Base-by-base conservation (phyloP, 2,329 filamentous ascomycete genomes). In the Exophiala sp. region DNA sequence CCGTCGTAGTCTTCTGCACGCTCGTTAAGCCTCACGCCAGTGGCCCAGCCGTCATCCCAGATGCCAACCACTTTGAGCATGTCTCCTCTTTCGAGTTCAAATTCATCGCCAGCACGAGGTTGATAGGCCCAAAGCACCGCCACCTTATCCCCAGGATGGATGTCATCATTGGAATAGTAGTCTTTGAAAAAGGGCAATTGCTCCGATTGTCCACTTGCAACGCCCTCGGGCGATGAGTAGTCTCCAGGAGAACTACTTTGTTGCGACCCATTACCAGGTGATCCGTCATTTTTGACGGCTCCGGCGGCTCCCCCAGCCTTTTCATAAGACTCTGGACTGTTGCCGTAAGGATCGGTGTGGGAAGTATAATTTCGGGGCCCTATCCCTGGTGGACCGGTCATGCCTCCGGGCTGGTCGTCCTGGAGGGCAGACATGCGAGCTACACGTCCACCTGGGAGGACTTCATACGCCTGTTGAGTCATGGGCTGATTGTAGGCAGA, bases 21-120 rank as follows among this genome's bases (percentile, higher is more conserved):
- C 62, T 95, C 87, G 46, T 84, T 78, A 48, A 95, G 73, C 64
- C 94, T 77, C 48, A 96, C 79, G 62, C 93, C 93, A 1, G 93
- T 98, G 9, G 93, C 93, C 93, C 93, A 98, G 40, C 93, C 93
- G 66, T 98, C 93, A 63, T 98, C 93, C 93, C 93, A 98, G 59
- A 98, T 98, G 55, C 93, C 93, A 24, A 97, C 85, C 11, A 98
- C 84, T 72, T 96, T 97, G 63, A 98, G 78, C 90, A 98, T 96
- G 65, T 98, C 93, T 46, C 93, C 93, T 51, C 93, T 82, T 63
- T 97, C 93, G 30, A 98, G 75, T 32, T 88, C 77, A 64, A 97
- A 97, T 65, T 98, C 93, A 63, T 98, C 93, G 23, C 83, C 81
- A 3, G 93, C 93, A 27, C 93, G 86, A 27, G 93, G 91, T 62